Evolutionary conservation across 2,329 filamentous ascomycete species (phyloP), one percentile per base, ranked within the genome.

Genomic region (Alternaria sp.): DNA sequence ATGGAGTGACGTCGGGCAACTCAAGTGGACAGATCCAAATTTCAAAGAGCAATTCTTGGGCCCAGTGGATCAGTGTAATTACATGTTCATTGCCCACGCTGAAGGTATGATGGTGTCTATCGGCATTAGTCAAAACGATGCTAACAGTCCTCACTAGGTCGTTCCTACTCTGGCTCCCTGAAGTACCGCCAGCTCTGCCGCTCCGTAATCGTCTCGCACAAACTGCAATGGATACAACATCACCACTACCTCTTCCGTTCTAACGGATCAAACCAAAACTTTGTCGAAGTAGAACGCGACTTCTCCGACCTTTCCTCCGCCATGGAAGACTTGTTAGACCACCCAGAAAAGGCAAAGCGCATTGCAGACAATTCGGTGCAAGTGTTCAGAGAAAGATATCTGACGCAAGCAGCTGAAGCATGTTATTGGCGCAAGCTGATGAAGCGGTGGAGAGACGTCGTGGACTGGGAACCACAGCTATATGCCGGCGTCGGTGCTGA

Each of bases 101-200:
- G 85, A 86, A 70, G 85, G 84, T 38, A 79, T 73, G 61, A 18
- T 14, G 34, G n/a, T 20, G 36, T 39, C 32, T 12, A 30, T 38
- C 44, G 51, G 8, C 28, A 12, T 51, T 24, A 32, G 8, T 4
- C 20, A 20, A 47, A 16, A n/a, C 41, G 9, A 44, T 28, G 47
- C 66, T 71, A 63, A 71, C 63, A 59, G 47, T n/a, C 44, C 18
- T n/a, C 7, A 5, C 16, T 11, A 77, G 74, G 75, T 8, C 69
- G 75, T 26, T 70, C 65, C 59, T 86, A 85, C 75, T 86, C 84
- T 3, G 84, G 84, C 12, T 80, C 82, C 4, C 79, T 83, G 20
- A 85, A 86, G 67, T 86, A 86, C 63, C 78, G 84, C 9, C 81
- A 85, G 51, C 83, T 83, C 65, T 87, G 85, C 71, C 70, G 70